Conservation (phyloP, 805 yeast species). For the Metschnikowia gelsemii region DNA sequence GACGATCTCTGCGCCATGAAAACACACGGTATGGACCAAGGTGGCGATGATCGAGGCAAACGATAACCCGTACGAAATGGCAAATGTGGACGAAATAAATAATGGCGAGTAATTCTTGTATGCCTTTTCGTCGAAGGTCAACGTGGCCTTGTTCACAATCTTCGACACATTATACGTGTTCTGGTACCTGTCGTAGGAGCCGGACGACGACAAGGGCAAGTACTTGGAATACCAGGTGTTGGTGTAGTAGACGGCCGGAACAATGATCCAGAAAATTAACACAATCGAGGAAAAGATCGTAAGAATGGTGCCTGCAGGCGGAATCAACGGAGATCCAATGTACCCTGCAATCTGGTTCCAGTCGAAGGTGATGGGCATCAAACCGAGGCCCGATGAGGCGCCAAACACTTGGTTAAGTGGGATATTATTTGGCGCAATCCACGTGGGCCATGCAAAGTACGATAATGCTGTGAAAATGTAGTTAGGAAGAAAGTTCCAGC, state of each 20-base stretch:
- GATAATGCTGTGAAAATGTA: conserved; percentile 59
- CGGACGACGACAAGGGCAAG: conserved; percentile 55
- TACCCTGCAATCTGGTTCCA: conserved; percentile 62
- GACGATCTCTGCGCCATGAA: conserved; percentile 54
- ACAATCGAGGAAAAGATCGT: conserved; percentile 38
- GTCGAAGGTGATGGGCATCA: conserved; percentile 66
- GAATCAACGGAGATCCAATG: conserved; percentile 62
- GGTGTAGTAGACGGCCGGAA: conserved; percentile 53
- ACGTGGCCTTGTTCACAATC: conserved; percentile 43
- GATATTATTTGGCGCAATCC: conserved; percentile 63
- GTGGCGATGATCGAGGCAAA: conserved; percentile 64
- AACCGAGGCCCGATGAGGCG: conserved; percentile 56
- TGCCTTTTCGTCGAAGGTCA: conserved; percentile 43
- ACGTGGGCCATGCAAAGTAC: conserved; percentile 60
- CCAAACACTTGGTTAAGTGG: conserved; percentile 69
- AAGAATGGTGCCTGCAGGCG: conserved; percentile 55
- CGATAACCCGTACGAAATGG: conserved; percentile 57
- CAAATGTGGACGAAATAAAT: conserved; percentile 56
- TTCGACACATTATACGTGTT: conserved; percentile 48
- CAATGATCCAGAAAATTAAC: conserved; percentile 47
- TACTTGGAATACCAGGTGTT: conserved; percentile 60
- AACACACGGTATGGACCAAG: conserved; percentile 54
- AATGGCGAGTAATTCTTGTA: conserved; percentile 64
- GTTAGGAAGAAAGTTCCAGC: conserved; percentile 18
- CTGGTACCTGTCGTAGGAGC: conserved; percentile 53